A percentile compares a stretch with the other conserved stretches of the same genome.
phyloP scores from a whole-genome alignment of 495 filamentous ascomycete species.

The Tuber microsphaerosporum region DNA sequence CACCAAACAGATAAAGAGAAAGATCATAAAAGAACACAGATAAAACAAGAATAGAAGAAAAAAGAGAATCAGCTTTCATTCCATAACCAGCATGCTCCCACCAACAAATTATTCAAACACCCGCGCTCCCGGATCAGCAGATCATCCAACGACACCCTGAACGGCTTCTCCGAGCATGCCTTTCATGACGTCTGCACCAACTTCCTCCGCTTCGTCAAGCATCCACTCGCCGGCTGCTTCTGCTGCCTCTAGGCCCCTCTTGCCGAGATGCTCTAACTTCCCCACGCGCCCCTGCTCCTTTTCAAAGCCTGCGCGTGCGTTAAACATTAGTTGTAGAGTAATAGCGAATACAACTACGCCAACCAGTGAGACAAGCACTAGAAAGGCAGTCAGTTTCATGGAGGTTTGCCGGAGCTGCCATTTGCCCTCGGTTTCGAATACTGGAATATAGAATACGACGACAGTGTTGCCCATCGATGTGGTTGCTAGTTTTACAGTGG shows the following conservation, averaged over 20 bases:
- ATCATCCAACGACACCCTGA: background rate
- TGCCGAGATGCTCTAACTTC: background rate
- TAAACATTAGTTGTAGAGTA: constrained; percentile 36
- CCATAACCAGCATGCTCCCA: background rate
- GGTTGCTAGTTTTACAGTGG: constrained; percentile 71
- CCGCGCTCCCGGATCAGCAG: background rate
- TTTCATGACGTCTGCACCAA: background rate
- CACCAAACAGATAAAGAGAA: background rate
- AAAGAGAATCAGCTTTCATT: background rate
- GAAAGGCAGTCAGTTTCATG: constrained; percentile 29
- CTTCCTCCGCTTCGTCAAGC: background rate
- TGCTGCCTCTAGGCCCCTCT: background rate
- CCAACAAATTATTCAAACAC: background rate
- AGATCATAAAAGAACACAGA: background rate
- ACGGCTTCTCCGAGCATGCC: background rate
- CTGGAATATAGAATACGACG: constrained; percentile 72
- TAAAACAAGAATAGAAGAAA: background rate
- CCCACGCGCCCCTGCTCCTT: background rate
- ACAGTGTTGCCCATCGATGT: constrained; percentile 78
- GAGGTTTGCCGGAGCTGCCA: constrained; percentile 24
- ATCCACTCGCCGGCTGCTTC: constrained; percentile 1
- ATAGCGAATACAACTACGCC: constrained; percentile 34
- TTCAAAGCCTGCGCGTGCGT: constrained; percentile 31
- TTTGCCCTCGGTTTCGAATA: constrained; percentile 15
- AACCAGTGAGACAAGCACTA: constrained; percentile 32